Evolutionary conservation across 305 asterid species (phyloP).

Genomic region (Plantago coronopus): DNA sequence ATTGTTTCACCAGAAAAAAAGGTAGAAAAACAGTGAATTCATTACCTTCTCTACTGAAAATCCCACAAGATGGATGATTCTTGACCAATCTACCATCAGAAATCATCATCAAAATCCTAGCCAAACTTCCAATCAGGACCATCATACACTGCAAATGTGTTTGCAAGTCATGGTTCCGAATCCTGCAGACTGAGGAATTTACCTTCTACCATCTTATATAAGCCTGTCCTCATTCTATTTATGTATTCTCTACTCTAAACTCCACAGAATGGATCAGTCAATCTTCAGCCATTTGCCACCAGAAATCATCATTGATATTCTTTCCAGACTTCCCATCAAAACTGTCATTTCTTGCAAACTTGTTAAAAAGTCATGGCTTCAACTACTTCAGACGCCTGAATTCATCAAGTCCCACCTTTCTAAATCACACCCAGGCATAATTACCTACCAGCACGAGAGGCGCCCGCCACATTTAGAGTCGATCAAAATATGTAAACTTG

Average conservation of each 20-base stretch:
- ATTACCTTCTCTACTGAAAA: too few relatives aligned
- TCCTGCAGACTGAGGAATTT: slow-evolving; percentile 19
- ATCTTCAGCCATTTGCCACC: slow-evolving; percentile 28
- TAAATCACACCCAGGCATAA: slow-evolving; percentile 22
- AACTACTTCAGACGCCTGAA: slow-evolving; percentile 18
- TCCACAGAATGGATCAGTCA: not conserved
- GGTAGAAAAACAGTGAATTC: too few relatives aligned
- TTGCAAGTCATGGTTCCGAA: slow-evolving; percentile 21
- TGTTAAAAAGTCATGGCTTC: slow-evolving; percentile 26
- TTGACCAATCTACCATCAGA: not conserved
- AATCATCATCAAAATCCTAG: not conserved
- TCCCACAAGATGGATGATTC: not conserved
- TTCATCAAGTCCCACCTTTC: slow-evolving; percentile 20
- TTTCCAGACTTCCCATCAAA: slow-evolving; percentile 33
- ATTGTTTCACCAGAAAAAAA: too few relatives aligned
- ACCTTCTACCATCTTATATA: not conserved
- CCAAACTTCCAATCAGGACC: slow-evolving; percentile 7
- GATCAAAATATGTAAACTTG: not conserved
- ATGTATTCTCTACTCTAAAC: too few relatives aligned
- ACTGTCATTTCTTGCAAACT: slow-evolving; percentile 11
- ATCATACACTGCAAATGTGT: slow-evolving; percentile 25
- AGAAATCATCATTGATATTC: slow-evolving; percentile 28
- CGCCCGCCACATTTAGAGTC: too few relatives aligned
- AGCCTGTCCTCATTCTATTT: too few relatives aligned
- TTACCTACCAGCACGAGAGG: not conserved